Evolutionary conservation across 23 red algal genomes (phyloP), one percentile per base, ranked within the genome.

Genomic region (Gracilariopsis chorda): DNA sequence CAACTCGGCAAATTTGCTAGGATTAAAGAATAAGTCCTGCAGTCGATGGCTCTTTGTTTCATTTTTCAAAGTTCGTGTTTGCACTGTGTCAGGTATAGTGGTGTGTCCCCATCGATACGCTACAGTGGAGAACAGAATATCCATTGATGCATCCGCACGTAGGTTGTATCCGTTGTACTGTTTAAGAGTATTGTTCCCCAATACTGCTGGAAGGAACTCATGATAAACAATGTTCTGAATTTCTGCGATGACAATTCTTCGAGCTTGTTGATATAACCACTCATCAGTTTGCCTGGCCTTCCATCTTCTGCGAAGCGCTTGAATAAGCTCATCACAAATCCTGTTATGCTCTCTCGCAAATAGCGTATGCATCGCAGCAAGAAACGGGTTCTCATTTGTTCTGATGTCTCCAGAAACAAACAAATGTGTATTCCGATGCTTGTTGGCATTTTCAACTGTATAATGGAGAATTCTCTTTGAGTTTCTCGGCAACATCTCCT

Each of bases 271-370:
- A 35, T 84, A 92, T 1, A 92, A 33, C 89, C 68, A 76, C 27
- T 77, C 65, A 63, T 92, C 91, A 0, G 46, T 41, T 74, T 74
- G 43, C 34, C 62, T 36, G 20, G 32, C 47, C 59, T 40, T 44
- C 25, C 47, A 2, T 17, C 43, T 12, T 8, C 63, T 58, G 6
- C 63, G 58, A 19, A 37, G n/a, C 28, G 40, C 13, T 28, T 20
- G 2, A 33, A 51, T 55, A 21, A 92, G 19, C 67, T 37, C 23
- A 29, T 65, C 62, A 59, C 78, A 83, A 25, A 92, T 63, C 67
- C 89, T 59, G 36, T 92, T 92, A 48, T 92, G 89, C 57, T 92
- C 89, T 44, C 89, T 42, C 7, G 80, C 89, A 76, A 92, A 84
- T 24, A 92, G n/a, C 23, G 89, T 92, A 29, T 92, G 89, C 63